A percentile compares a stretch with the other conserved stretches of the same genome.
These are phyloP conservation scores for Waltergamsia citrina DNA, from an alignment of 2,329 filamentous ascomycete genomes.

Conservation along the genomic window DNA sequence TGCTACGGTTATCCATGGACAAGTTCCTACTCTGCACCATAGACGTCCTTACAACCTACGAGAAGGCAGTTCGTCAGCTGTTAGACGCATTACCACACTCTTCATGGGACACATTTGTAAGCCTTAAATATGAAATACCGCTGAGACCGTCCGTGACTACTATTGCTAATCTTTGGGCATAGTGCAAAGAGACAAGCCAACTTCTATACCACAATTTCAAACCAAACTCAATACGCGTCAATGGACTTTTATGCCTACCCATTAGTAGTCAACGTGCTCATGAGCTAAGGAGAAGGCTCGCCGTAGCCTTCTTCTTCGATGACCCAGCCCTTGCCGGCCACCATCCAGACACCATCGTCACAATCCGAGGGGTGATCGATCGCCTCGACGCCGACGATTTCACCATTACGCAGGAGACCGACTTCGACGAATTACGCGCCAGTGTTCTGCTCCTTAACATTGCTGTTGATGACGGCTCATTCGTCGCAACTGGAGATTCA, in stretches of 20 bases:
- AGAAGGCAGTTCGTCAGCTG: slow-evolving; percentile 32
- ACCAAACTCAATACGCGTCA: slow-evolving; percentile 42
- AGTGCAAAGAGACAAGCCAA: slow-evolving; percentile 41
- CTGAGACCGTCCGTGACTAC: not conserved
- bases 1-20: slow-evolving; percentile 48
- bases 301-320: slow-evolving; percentile 52
- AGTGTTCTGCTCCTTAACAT: slow-evolving; percentile 62
- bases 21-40: slow-evolving; percentile 32
- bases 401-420: slow-evolving; percentile 40
- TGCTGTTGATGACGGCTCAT: slow-evolving; percentile 55
- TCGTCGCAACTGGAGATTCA: slow-evolving; percentile 13
- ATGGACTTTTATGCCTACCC: slow-evolving; percentile 51
- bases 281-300: slow-evolving; percentile 56
- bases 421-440: slow-evolving; percentile 62
- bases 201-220: slow-evolving; percentile 35
- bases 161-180: slow-evolving; percentile 6
- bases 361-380: slow-evolving; percentile 31
- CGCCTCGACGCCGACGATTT: slow-evolving; percentile 41
- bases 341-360: slow-evolving; percentile 29
- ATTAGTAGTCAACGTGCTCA: slow-evolving; percentile 37
- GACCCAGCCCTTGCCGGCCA: slow-evolving; percentile 30
- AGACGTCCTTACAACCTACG: slow-evolving; percentile 27
- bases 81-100: slow-evolving; percentile 26
- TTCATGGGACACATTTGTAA: slow-evolving; percentile 32
- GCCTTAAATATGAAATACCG: slow-evolving; percentile 14